These are phyloP conservation scores for Cynanchum wilfordii DNA, from an alignment of 257 asterid genomes.

Conservation along the genomic window DNA sequence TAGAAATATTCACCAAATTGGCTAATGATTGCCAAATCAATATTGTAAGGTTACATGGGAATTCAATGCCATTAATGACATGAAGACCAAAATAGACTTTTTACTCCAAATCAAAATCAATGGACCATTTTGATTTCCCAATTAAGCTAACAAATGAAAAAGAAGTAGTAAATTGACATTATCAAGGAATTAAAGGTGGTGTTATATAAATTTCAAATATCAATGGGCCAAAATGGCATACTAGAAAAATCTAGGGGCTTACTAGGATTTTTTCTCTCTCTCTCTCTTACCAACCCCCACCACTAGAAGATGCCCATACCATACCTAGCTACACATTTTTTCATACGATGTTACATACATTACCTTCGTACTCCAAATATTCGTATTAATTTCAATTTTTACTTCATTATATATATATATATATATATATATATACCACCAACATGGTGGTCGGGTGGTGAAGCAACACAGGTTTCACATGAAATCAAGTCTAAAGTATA, in stretches of 20 bases:
- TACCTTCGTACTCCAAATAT: no score
- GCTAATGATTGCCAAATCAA: slow-evolving; percentile 1
- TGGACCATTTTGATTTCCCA: not conserved
- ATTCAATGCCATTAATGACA: not conserved
- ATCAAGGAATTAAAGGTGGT: not conserved
- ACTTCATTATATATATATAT: no score
- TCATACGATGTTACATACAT: no score
- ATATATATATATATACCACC: no score
- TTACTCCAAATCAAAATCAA: not conserved
- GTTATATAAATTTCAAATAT: not conserved
- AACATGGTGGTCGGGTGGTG: no score
- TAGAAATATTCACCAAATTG: not conserved
- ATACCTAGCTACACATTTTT: no score
- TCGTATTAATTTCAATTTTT: no score
- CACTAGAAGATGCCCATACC: not conserved
- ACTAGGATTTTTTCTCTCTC: not conserved
- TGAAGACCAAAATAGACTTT: not conserved
- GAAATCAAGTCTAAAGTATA: no score
- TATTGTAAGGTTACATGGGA: not conserved
- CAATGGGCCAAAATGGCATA: not conserved
- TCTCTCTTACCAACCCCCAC: not conserved
- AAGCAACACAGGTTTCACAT: no score
- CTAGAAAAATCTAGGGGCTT: not conserved
- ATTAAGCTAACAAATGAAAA: not conserved
- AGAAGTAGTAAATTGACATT: not conserved